Evolutionary conservation across 2,329 filamentous ascomycete genomes (phyloP).

Genomic region (Ceratocystis alfenasii): DNA sequence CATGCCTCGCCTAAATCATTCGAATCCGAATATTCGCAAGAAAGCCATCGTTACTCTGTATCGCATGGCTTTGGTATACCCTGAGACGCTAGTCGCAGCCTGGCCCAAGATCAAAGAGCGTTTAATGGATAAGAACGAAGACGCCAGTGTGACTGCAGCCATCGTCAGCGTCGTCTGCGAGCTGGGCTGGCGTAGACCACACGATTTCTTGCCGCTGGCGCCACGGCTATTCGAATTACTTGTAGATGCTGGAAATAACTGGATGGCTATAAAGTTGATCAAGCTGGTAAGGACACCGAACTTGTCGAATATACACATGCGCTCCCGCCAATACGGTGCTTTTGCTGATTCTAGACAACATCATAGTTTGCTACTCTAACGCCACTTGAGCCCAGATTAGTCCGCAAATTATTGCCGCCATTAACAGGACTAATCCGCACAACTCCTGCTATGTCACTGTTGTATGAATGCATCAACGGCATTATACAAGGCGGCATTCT

Average conservation of each 20-base stretch:
- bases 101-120: conserved; percentile 98
- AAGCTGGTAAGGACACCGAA: conserved; percentile 57
- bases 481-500: conserved; percentile 95
- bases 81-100: conserved; percentile 77
- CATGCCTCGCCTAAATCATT: conserved; percentile 75
- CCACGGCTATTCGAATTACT: conserved; percentile 85
- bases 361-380: conserved; percentile 81
- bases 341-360: neutral
- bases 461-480: conserved; percentile 97
- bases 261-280: conserved; percentile 99
- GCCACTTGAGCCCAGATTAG: conserved; percentile 78
- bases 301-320: neutral
- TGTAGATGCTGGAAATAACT: conserved; percentile 89
- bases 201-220: conserved; percentile 85
- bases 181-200: conserved; percentile 81
- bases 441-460: conserved; percentile 90
- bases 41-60: conserved; percentile 95
- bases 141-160: conserved; percentile 84
- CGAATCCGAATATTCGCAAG: conserved; percentile 74
- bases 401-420: conserved; percentile 82
- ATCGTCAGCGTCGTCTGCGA: conserved; percentile 97
- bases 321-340: neutral
- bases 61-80: conserved; percentile 86
- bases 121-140: conserved; percentile 78
- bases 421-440: conserved; percentile 87